phyloP scores from a whole-genome alignment of 208 protist species.

The Acanthamoeba culbertsoni region DNA sequence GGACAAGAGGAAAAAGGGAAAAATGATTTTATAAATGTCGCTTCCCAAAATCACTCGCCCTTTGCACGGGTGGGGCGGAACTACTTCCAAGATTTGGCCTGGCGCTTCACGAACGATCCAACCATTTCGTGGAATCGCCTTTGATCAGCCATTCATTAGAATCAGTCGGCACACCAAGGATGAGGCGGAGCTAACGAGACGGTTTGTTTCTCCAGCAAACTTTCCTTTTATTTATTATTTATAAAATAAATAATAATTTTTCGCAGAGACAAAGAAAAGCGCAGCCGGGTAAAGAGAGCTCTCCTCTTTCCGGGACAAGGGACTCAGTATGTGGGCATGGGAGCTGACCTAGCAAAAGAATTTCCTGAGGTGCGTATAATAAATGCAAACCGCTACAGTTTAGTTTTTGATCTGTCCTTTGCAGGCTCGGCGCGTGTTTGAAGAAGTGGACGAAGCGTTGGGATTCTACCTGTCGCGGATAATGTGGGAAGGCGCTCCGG shows the following conservation, averaged over 20 bases:
- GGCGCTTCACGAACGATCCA: no score
- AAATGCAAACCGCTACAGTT: not conserved
- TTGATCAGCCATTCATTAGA: not conserved
- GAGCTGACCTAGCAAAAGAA: conserved; percentile 36
- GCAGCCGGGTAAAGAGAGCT: not conserved
- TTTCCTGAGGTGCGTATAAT: not conserved
- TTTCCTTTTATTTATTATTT: not conserved
- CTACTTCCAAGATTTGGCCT: no score
- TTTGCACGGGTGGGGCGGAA: not conserved
- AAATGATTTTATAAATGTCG: not conserved
- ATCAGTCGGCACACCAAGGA: not conserved
- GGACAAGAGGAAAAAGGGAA: not conserved
- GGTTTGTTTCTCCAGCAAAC: not conserved
- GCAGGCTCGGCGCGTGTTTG: conserved; percentile 15
- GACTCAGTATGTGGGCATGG: conserved; percentile 46
- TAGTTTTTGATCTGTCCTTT: not conserved
- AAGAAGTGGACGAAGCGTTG: conserved; percentile 47
- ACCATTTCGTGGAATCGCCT: not conserved
- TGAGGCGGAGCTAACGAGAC: not conserved
- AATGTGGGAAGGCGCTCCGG: conserved; percentile 40
- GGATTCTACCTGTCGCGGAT: not conserved
- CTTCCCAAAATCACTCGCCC: not conserved
- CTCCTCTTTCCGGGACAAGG: conserved; percentile 54
- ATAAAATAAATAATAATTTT: not conserved
- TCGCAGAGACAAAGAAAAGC: not conserved